Evolutionary conservation across 225 moss, liverwort and hornwort genomes (phyloP), one percentile per base, ranked within the genome.

Genomic region (Bryoerythrophyllum caledonicum): DNA sequence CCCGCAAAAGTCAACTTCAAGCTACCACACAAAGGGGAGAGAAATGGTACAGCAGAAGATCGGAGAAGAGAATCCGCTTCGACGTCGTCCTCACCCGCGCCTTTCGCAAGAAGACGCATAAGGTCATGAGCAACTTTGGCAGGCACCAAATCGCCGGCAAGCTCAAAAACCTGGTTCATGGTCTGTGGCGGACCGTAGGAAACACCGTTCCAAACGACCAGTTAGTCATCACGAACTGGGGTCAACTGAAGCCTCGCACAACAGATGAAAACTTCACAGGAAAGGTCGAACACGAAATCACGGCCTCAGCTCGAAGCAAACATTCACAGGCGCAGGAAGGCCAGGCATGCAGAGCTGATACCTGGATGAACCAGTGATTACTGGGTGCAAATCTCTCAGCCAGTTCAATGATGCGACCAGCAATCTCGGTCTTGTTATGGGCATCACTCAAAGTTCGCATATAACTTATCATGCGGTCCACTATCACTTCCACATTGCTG

Each of bases 161-260:
- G 90, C 85, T 99, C 97, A 65, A 99, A 99, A 32, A 99, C 91
- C 86, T 99, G 91, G 85, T 99, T 99, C 97, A 99, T 99, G 37
- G 93, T 99, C 97, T 96, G 89, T 60, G 40, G 44, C 72, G 60
- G 17, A 8, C 7, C 83, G 59, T 8, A 32, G 3, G 61, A 60
- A 23, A 57, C 6, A 28, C 1, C 7, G 13, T 25, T 49, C 17
- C 49, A 28, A 58, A 48, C 61, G n/a, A n/a, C n/a, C n/a, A n/a
- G n/a, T n/a, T n/a, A n/a, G n/a, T n/a, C n/a, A n/a, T n/a, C n/a
- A n/a, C n/a, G n/a, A n/a, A n/a, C n/a, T n/a, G n/a, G n/a, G n/a
- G n/a, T n/a, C n/a, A n/a, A n/a, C n/a, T n/a, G n/a, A n/a, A n/a
- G n/a, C n/a, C n/a, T n/a, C n/a, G n/a, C n/a, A n/a, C 38, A 74